A percentile compares a stretch with the other conserved stretches of the same genome.
Evolutionary conservation across 306 rosid species (phyloP).

Genomic region (Gastrolobium villosum): DNA sequence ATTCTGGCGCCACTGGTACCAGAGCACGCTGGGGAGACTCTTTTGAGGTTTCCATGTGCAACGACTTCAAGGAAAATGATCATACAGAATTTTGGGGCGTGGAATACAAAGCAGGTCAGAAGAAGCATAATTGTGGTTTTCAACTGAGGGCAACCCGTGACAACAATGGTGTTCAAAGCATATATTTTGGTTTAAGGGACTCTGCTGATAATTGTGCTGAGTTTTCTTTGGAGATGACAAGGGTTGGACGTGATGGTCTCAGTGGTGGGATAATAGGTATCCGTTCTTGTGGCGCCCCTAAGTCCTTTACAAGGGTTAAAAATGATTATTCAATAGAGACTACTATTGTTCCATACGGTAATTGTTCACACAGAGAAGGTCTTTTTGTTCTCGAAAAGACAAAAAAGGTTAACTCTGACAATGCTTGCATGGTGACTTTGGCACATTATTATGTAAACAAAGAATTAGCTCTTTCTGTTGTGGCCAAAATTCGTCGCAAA

Average conservation of each 20-base stretch:
- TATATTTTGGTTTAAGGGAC: slow-evolving; percentile 35
- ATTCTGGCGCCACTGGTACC: neutral
- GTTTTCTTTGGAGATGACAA: slow-evolving; percentile 25
- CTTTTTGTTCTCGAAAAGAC: slow-evolving; percentile 42
- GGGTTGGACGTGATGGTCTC: neutral
- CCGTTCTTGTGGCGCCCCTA: slow-evolving; percentile 3
- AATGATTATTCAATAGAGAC: slow-evolving; percentile 22
- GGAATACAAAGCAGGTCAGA: slow-evolving; percentile 16
- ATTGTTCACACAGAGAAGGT: slow-evolving; percentile 13
- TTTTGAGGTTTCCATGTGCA: slow-evolving; percentile 33
- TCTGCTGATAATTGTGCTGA: slow-evolving; percentile 5
- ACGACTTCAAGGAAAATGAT: slow-evolving; percentile 11
- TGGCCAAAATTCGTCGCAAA: slow-evolving; percentile 35
- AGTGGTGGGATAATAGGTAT: slow-evolving; percentile 38
- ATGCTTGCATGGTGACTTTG: slow-evolving; percentile 14
- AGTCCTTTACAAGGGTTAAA: slow-evolving; percentile 1
- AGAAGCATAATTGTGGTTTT: slow-evolving; percentile 27
- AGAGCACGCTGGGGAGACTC: slow-evolving; percentile 40
- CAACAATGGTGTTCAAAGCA: slow-evolving; percentile 20
- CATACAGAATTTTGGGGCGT: slow-evolving; percentile 43
- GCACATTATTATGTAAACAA: slow-evolving; percentile 48
- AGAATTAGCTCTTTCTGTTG: slow-evolving; percentile 37
- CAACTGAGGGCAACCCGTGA: slow-evolving; percentile 24
- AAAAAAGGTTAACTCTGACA: slow-evolving; percentile 9
- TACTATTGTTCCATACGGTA: neutral